Evolutionary conservation across 495 filamentous ascomycete genomes (phyloP).

Genomic region (Elasticomyces elasticus): DNA sequence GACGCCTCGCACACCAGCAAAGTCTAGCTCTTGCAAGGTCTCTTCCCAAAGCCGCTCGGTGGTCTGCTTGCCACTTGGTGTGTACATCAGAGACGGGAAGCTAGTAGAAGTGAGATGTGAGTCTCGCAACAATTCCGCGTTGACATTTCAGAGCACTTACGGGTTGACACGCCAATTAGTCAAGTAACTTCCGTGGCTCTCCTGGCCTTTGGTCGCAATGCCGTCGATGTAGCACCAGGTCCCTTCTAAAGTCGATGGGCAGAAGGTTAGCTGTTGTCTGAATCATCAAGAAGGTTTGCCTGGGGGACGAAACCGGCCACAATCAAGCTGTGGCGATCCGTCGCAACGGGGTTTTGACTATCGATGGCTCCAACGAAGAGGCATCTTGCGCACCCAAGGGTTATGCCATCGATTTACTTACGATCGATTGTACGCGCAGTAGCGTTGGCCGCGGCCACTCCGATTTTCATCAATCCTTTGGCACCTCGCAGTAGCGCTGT

Average conservation of each 20-base stretch:
- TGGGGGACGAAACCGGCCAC: too few species aligned
- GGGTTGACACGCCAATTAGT: slow-evolving; percentile 2
- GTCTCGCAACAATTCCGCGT: background rate
- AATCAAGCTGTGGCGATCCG: too few species aligned
- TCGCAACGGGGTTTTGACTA: too few species aligned
- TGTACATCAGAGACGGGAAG: slow-evolving; percentile 1
- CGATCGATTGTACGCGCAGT: slow-evolving; percentile 2
- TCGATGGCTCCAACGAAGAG: too few species aligned
- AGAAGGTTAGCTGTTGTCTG: background rate
- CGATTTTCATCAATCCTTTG: background rate
- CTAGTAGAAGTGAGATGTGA: slow-evolving; percentile 1
- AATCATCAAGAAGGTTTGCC: background rate
- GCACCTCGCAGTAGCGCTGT: slow-evolving; percentile 2
- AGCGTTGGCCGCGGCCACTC: background rate
- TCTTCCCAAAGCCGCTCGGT: slow-evolving; percentile 15
- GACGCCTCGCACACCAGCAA: background rate
- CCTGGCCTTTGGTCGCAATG: slow-evolving; percentile 1
- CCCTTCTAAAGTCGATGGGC: background rate
- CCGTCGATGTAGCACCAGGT: slow-evolving; percentile 12
- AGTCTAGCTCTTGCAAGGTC: slow-evolving; percentile 11
- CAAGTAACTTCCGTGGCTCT: slow-evolving; percentile 10
- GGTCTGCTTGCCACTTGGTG: background rate
- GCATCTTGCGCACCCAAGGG: too few species aligned
- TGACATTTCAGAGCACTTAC: slow-evolving; percentile 4
- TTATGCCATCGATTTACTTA: too few species aligned